Evolutionary conservation across 768 basidiomycete genomes (phyloP), one percentile per base, ranked within the genome.

Genomic region (Mycena galopus): DNA sequence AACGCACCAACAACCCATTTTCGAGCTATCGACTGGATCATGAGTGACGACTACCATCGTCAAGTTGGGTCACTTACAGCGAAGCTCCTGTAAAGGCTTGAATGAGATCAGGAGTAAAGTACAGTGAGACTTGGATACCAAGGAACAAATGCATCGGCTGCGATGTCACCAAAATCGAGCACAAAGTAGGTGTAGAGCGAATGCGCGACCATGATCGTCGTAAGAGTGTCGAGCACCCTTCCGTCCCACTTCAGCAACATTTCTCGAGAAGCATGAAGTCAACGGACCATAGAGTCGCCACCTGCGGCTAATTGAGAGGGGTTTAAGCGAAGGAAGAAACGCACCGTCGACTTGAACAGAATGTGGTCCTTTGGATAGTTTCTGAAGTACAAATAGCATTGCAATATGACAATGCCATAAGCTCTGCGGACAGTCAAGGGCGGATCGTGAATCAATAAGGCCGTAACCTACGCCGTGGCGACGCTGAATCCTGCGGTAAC

Each of bases 181-280:
- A 71, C 47, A 55, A 66, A 60, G 32, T 66, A 71, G 21, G 70
- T 71, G 58, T 71, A 71, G 10, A 71, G 50, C 21, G 70, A 59
- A 30, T 71, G 70, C 23, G 64, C 64, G 10, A 71, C 64, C 70
- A 71, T 65, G 9, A 66, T 66, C 25, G 70, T 65, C 4, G 57
- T 60, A 8, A 71, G 44, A 12, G 70, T 71, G 19, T 71, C 70
- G 27, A 71, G 32, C 33, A 35, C 33, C 33, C 33, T 35, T 35
- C 33, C 12, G 6, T 35, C 33, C 33, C 33, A 6, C 33, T 12
- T 35, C 33, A 35, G 33, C 33, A 35, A 35, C 33, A 35, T 35
- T 35, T 35, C 33, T 35, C 33, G 33, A 35, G n/a, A 55, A 19
- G 64, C 70, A 65, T 29, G 23, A 32, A 29, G 42, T 44, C 4